Percentiles rank a stretch among this genome's conserved stretches.
Evolutionary conservation across 2,329 filamentous ascomycete genomes (phyloP).

Genomic region (Blumeria hordei): DNA sequence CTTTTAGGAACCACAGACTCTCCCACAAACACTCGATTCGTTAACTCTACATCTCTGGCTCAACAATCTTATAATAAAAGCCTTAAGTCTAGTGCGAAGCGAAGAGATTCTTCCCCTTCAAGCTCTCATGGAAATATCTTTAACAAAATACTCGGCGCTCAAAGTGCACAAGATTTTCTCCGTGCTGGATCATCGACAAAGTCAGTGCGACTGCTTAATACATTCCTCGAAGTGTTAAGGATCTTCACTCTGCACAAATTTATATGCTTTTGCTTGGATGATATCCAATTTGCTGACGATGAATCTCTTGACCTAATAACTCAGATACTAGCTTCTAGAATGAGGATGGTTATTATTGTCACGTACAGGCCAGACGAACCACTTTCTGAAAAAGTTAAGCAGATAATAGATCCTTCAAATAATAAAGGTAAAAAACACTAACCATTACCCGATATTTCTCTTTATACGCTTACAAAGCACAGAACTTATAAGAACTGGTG

Average conservation of each 20-base stretch:
- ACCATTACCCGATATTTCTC: neutral
- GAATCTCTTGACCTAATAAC: constrained; percentile 68
- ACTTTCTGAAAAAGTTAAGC: constrained; percentile 21
- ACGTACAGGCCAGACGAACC: constrained; percentile 30
- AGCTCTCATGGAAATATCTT: constrained; percentile 7
- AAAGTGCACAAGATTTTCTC: constrained; percentile 33
- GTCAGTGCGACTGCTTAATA: constrained; percentile 57
- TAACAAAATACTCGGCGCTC: constrained; percentile 17
- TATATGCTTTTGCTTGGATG: constrained; percentile 71
- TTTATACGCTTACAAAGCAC: constrained; percentile 7
- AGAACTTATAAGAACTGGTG: constrained; percentile 17
- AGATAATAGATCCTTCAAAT: constrained; percentile 28
- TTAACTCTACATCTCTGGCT: constrained; percentile 1
- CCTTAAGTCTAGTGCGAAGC: constrained; percentile 6
- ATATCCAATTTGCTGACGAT: constrained; percentile 72
- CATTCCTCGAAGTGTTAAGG: constrained; percentile 63
- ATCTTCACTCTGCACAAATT: constrained; percentile 64
- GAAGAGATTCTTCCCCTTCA: constrained; percentile 10
- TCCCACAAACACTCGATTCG: constrained; percentile 8
- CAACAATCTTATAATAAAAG: constrained; percentile 11
- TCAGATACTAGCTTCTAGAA: constrained; percentile 51
- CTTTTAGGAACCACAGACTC: constrained; percentile 21
- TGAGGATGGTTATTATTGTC: constrained; percentile 47
- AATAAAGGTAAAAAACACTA: constrained; percentile 23
- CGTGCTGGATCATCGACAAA: constrained; percentile 33